Percentiles rank a stretch among this genome's conserved stretches.
These are phyloP conservation scores for Neofusicoccum laricinum DNA, from an alignment of 2,329 filamentous ascomycete species.

Conservation along the genomic window DNA sequence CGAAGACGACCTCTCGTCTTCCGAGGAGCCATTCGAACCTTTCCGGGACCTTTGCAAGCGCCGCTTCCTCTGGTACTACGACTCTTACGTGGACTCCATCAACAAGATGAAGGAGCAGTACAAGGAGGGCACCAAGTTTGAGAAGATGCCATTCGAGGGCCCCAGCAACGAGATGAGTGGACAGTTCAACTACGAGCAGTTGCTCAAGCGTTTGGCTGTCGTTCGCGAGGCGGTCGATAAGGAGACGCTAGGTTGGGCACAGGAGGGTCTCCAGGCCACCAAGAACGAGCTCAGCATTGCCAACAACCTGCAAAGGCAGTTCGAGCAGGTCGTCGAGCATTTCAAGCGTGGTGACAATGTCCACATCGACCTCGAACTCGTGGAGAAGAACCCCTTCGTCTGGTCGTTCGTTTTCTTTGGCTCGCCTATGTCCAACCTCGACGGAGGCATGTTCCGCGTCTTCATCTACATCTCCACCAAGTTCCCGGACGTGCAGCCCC, in stretches of 20 bases:
- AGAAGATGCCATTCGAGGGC: constrained; percentile 85
- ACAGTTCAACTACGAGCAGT: constrained; percentile 73
- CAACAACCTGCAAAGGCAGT: constrained; percentile 79
- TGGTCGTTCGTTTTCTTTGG: constrained; percentile 91
- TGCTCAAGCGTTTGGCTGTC: constrained; percentile 65
- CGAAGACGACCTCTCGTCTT: constrained; percentile 47
- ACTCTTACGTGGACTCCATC: constrained; percentile 75
- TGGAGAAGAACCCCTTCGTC: constrained; percentile 80
- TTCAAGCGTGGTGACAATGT: constrained; percentile 69
- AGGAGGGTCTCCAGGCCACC: constrained; percentile 62
- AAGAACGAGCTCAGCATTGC: constrained; percentile 71
- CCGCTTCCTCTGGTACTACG: constrained; percentile 93
- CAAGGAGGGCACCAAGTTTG: constrained; percentile 63
- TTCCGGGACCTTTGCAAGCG: constrained; percentile 90
- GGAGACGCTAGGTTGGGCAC: constrained; percentile 70
- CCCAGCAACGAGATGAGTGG: constrained; percentile 79
- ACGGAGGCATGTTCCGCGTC: constrained; percentile 85
- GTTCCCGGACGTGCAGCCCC: constrained; percentile 86
- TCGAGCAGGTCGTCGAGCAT: constrained; percentile 73
- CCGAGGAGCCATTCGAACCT: constrained; percentile 66
- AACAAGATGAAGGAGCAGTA: constrained; percentile 61
- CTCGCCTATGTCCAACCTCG: constrained; percentile 85
- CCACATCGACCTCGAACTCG: constrained; percentile 72
- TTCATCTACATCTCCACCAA: constrained; percentile 75
- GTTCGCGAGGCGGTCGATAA: constrained; percentile 69